Evolutionary conservation across 2,329 filamentous ascomycete species (phyloP), one percentile per base, ranked within the genome.

Genomic region (Botryotinia globosa): DNA sequence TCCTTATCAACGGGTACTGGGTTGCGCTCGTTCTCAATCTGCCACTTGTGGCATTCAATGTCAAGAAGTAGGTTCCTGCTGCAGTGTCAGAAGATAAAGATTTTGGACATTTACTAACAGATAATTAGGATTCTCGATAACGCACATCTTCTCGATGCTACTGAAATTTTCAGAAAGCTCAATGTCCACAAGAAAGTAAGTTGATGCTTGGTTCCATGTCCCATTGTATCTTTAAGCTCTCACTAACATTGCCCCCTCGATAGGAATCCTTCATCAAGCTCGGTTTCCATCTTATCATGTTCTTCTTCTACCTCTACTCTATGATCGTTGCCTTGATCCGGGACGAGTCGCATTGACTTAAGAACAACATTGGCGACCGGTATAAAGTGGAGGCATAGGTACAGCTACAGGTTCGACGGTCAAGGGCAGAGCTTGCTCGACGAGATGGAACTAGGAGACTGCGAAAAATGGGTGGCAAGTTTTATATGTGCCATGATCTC

Each of bases 1-100:
- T 99, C 87, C 87, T 99, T 75, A 94, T 99, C 86, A 99, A 99
- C 83, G 96, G 96, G 78, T 99, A 99, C 87, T 99, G 97, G 97
- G 82, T 98, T 76, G 92, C 97, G 70, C 86, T 99, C 75, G 83
- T 98, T 73, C 88, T 99, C 80, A 99, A 99, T 84, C 83, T 98
- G 80, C 96, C 96, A 74, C 89, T 99, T 74, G 84, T 98, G 78
- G 93, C 87, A 59, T 99, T 94, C 90, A 99, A 99, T 81, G 89
- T 91, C 79, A 99, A 99, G 89, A 99, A 99, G 96, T 98, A 89
- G 76, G 93, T 88, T 48, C 16, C 44, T 7, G 51, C 61, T 37
- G 39, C 14, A 25, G 12, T 56, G 9, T 39, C 29, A 3, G 16
- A 32, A 22, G 8, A 34, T 22, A 4, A 7, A 29, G 22, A 14